These are phyloP conservation scores for Nymphaea colorata DNA, from an alignment of 164 flowering plant genomes.

Conservation along the genomic window DNA sequence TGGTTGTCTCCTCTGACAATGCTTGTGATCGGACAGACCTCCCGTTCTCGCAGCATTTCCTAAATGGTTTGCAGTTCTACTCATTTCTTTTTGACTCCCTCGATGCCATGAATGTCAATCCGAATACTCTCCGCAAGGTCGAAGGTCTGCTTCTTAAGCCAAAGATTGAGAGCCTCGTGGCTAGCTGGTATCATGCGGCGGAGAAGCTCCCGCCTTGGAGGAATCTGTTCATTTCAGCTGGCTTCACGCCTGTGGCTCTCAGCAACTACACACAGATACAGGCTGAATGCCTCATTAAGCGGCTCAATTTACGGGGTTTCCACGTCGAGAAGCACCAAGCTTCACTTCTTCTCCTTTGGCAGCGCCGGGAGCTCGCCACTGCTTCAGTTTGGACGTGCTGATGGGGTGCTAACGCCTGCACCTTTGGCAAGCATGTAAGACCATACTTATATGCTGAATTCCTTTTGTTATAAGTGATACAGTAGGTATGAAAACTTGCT, in stretches of 20 bases:
- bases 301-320: conserved; percentile 61
- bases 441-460: neutral
- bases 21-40: conserved; percentile 57
- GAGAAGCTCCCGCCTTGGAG: conserved; percentile 12
- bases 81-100: conserved; percentile 50
- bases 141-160: conserved; percentile 58
- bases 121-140: conserved; percentile 48
- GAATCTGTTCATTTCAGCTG: conserved; percentile 36
- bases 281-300: conserved; percentile 66
- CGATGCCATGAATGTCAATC: conserved; percentile 40
- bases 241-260: conserved; percentile 41
- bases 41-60: conserved; percentile 48
- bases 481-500: neutral
- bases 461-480: neutral
- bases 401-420: conserved; percentile 4
- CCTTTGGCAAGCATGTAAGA: neutral
- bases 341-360: conserved; percentile 76
- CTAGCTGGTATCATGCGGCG: conserved; percentile 23
- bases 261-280: conserved; percentile 60
- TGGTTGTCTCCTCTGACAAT: conserved; percentile 57
- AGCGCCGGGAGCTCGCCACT: conserved; percentile 61
- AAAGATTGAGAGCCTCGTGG: conserved; percentile 36
- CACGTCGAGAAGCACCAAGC: conserved; percentile 77
- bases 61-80: conserved; percentile 43
- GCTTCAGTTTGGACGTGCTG: conserved; percentile 88